Evolutionary conservation across 1,284 basidiomycete genomes (phyloP).

Genomic region (Pseudomicrostroma phylloplanum): DNA sequence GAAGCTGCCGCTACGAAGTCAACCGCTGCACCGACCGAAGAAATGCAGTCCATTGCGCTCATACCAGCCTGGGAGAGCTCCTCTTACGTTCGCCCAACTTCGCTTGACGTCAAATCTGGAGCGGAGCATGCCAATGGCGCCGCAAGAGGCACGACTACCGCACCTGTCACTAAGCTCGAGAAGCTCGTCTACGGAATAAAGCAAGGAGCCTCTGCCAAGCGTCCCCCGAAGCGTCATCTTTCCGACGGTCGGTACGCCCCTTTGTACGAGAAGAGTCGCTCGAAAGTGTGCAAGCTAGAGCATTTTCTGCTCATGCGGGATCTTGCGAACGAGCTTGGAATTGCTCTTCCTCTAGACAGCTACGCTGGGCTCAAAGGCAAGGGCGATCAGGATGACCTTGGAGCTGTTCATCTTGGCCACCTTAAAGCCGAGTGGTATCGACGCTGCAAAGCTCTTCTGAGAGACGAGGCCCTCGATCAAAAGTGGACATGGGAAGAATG

Average conservation of each 20-base stretch:
- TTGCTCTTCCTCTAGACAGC: background rate
- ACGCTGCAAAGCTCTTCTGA: background rate
- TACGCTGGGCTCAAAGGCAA: background rate
- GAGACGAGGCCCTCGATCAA: too few species aligned
- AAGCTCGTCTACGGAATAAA: constrained; percentile 11
- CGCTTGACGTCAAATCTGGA: background rate
- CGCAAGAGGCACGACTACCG: constrained; percentile 2
- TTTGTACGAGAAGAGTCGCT: background rate
- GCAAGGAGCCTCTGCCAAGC: constrained; percentile 12
- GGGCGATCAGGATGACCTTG: background rate
- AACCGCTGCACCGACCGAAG: background rate
- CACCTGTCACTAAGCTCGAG: constrained; percentile 6
- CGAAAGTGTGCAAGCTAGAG: background rate
- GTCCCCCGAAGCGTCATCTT: background rate
- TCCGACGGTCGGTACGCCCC: background rate
- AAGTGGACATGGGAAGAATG: background rate
- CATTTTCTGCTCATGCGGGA: background rate
- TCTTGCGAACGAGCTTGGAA: background rate
- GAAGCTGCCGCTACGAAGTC: background rate
- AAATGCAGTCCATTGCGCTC: background rate
- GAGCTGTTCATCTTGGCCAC: background rate
- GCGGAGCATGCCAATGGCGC: background rate
- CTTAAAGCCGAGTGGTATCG: background rate
- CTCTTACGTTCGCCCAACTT: constrained; percentile 10
- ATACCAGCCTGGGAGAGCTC: constrained; percentile 7